Percentiles rank a stretch among this genome's conserved stretches.
Evolutionary conservation across 371 early-diverging fungal species (phyloP).

Genomic region (Rhizomucor miehei): DNA sequence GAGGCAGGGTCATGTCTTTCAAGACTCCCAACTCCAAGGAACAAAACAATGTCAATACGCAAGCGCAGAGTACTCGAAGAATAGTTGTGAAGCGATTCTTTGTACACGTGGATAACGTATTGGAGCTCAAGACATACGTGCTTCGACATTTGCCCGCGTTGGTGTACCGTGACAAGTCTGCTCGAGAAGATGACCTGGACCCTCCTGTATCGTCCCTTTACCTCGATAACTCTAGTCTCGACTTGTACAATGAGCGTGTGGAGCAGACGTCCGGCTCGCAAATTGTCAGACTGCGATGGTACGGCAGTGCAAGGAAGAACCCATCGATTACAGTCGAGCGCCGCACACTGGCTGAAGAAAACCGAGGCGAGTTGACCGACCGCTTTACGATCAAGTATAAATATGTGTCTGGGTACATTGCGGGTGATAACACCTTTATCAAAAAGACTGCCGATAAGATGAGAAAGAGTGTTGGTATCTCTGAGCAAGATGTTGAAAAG

Average conservation of each 20-base stretch:
- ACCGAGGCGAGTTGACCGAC: constrained; percentile 95
- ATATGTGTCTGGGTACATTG: constrained; percentile 82
- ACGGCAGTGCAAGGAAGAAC: constrained; percentile 73
- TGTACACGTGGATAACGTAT: constrained; percentile 97
- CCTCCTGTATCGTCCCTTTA: constrained; percentile 96
- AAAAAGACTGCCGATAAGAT: constrained; percentile 78
- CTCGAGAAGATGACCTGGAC: constrained; percentile 64
- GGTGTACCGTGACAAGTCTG: constrained; percentile 79
- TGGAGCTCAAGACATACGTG: constrained; percentile 92
- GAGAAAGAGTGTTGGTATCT: constrained; percentile 67
- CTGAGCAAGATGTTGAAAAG: constrained; percentile 77
- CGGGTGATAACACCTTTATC: constrained; percentile 74
- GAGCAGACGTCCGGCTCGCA: constrained; percentile 92
- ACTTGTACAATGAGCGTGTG: constrained; percentile 89
- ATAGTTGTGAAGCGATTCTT: constrained; percentile 77
- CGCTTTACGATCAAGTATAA: constrained; percentile 96
- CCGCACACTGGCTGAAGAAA: constrained; percentile 97
- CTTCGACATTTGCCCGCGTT: constrained; percentile 95
- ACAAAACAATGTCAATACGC: constrained; percentile 20
- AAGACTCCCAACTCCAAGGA: constrained; percentile 20
- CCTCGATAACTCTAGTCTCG: constrained; percentile 90
- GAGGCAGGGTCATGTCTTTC: constrained; percentile 63
- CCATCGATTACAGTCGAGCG: constrained; percentile 90
- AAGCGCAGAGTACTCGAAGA: constrained; percentile 25
- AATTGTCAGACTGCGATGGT: constrained; percentile 90